These are phyloP conservation scores for Hansenula lynferdii DNA, from an alignment of 1,139 yeast species.

Conservation along the genomic window DNA sequence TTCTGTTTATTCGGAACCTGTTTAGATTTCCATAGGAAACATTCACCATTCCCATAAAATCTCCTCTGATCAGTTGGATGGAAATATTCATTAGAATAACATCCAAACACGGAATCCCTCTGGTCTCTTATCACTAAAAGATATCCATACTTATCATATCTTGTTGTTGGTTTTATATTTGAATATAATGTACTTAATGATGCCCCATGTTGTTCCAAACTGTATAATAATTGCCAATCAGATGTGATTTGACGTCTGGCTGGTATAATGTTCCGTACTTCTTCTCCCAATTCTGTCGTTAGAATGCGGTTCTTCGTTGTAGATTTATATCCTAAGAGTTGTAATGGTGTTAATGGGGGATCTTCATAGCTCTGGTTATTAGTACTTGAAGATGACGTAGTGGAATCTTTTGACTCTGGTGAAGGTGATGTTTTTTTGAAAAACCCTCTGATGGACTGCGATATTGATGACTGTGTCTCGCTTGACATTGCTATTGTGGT, in stretches of 20 bases:
- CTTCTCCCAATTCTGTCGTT: conserved; percentile 59
- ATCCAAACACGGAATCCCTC: conserved; percentile 68
- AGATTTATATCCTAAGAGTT: conserved; percentile 50
- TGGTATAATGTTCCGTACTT: conserved; percentile 69
- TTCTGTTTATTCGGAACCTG: conserved; percentile 16
- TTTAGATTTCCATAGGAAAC: conserved; percentile 82
- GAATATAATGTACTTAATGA: conserved; percentile 72
- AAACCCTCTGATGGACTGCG: neutral
- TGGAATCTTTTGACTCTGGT: neutral
- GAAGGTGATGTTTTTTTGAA: conserved; percentile 1
- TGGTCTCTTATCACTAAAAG: conserved; percentile 65
- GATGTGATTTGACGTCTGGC: conserved; percentile 71
- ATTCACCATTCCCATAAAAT: conserved; percentile 92
- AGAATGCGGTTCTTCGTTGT: conserved; percentile 56
- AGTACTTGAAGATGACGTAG: neutral
- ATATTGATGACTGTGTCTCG: neutral
- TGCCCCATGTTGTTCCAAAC: conserved; percentile 89
- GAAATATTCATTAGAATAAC: conserved; percentile 71
- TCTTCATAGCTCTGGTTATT: neutral
- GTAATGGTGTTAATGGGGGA: conserved; percentile 42
- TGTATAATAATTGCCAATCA: conserved; percentile 74
- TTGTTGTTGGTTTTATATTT: conserved; percentile 30
- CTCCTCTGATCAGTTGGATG: conserved; percentile 66
- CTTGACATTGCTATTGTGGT: no score
- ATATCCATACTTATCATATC: conserved; percentile 49